Conservation (phyloP, 139 green algal genomes). For the Chlorella sp. region DNA sequence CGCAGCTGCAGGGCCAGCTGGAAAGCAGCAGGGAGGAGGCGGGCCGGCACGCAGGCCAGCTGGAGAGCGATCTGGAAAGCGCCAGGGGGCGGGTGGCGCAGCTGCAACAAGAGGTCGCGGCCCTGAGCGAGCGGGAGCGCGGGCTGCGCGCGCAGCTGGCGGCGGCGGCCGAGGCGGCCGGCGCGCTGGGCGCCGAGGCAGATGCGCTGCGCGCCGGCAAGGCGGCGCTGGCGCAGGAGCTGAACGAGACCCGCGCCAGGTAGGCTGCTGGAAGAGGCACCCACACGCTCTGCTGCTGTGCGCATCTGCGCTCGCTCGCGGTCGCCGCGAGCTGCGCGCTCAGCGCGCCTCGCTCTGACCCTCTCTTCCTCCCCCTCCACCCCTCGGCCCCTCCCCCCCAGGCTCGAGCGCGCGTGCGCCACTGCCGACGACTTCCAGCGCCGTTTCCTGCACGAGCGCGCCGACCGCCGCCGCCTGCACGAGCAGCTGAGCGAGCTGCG, state of each 20-base stretch:
- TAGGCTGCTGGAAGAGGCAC: too few relatives aligned
- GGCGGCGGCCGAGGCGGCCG: not conserved
- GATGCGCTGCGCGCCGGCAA: not conserved
- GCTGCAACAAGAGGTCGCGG: slow-evolving; percentile 18
- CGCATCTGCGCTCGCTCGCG: too few relatives aligned
- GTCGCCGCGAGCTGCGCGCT: too few relatives aligned
- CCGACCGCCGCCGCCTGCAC: slow-evolving; percentile 48
- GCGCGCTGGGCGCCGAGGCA: not conserved
- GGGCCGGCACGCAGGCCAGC: slow-evolving; percentile 1
- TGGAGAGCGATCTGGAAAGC: slow-evolving; percentile 17
- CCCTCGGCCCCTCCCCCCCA: too few relatives aligned
- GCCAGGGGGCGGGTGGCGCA: not conserved
- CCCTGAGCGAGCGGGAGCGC: not conserved
- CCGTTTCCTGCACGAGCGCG: slow-evolving; percentile 60
- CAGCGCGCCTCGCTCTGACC: too few relatives aligned
- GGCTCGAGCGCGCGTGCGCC: slow-evolving; percentile 35
- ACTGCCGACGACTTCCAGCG: slow-evolving; percentile 37
- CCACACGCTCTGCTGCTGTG: too few relatives aligned
- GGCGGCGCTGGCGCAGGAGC: slow-evolving; percentile 30
- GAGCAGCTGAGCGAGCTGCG: slow-evolving; percentile 54
- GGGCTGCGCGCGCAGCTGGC: slow-evolving; percentile 3
- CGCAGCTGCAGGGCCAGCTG: slow-evolving; percentile 23
- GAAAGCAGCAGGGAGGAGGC: slow-evolving; percentile 4
- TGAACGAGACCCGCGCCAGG: slow-evolving; percentile 32
- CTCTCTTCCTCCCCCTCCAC: too few relatives aligned